These are phyloP conservation scores for Leonotis leonurus DNA, from an alignment of 257 asterid genomes.

Conservation along the genomic window DNA sequence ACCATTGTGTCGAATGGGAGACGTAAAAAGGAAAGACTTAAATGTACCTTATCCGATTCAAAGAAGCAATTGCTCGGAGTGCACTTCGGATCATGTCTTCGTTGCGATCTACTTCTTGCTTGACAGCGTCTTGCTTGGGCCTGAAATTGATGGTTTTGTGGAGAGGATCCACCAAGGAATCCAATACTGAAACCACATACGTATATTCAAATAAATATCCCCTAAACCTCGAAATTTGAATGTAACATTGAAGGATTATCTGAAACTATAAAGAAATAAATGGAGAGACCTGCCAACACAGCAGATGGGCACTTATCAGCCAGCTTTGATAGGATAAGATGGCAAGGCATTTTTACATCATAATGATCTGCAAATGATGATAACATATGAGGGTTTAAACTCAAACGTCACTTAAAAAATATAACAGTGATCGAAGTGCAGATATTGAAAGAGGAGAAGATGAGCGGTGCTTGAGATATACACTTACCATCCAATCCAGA, in stretches of 20 bases:
- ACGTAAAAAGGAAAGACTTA: background rate
- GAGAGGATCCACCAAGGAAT: slow-evolving; percentile 93
- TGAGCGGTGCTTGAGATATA: background rate
- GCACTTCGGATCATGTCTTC: slow-evolving; percentile 99
- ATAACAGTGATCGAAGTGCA: too few relatives aligned
- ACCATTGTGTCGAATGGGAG: too few relatives aligned
- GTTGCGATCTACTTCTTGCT: slow-evolving; percentile 98
- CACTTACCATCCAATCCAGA: slow-evolving; percentile 94
- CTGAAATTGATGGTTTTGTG: slow-evolving; percentile 79
- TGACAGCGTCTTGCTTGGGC: slow-evolving; percentile 94
- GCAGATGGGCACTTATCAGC: slow-evolving; percentile 98
- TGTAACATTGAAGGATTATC: too few relatives aligned
- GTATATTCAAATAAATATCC: slow-evolving; percentile 8
- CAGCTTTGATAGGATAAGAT: slow-evolving; percentile 93
- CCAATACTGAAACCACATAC: slow-evolving; percentile 58
- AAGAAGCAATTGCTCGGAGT: slow-evolving; percentile 85
- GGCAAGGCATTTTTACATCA: slow-evolving; percentile 99
- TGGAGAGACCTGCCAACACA: slow-evolving; percentile 80
- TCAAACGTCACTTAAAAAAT: slow-evolving; percentile 5
- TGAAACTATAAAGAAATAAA: too few relatives aligned
- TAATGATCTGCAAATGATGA: slow-evolving; percentile 66
- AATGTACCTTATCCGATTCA: slow-evolving; percentile 79
- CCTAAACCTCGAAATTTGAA: too few relatives aligned
- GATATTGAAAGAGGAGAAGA: too few relatives aligned
- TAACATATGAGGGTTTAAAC: background rate